These are phyloP conservation scores for Penicillium corylophilum DNA, from an alignment of 2,329 filamentous ascomycete genomes.

Conservation along the genomic window DNA sequence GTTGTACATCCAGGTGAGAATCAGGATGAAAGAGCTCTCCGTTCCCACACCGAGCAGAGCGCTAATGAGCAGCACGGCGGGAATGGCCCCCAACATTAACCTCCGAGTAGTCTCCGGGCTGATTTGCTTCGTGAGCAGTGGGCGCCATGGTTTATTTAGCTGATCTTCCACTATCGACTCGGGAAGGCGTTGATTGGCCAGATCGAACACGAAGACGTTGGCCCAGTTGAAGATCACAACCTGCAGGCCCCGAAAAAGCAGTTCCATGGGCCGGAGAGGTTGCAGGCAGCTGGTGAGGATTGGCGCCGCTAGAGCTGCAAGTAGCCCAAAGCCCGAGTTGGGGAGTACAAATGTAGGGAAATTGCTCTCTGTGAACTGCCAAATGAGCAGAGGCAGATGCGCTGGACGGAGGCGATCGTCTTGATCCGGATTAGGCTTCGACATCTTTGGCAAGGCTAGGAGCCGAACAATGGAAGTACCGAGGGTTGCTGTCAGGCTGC, in stretches of 20 bases:
- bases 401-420: neutral
- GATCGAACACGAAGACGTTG: conserved; percentile 38
- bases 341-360: conserved; percentile 30
- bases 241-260: conserved; percentile 2
- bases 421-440: neutral
- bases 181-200: conserved; percentile 42
- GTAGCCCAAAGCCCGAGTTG: conserved; percentile 31
- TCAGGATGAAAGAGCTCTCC: conserved; percentile 32
- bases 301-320: conserved; percentile 26
- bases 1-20: conserved; percentile 45
- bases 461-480: neutral
- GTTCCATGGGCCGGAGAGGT: neutral
- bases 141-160: conserved; percentile 44
- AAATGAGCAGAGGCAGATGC: conserved; percentile 11
- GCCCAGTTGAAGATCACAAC: conserved; percentile 28
- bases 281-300: conserved; percentile 2
- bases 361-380: conserved; percentile 28
- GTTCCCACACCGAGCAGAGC: conserved; percentile 22
- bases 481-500: neutral
- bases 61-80: conserved; percentile 19
- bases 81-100: conserved; percentile 27
- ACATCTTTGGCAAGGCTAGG: neutral
- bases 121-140: conserved; percentile 30
- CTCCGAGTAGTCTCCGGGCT: conserved; percentile 16
- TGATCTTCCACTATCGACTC: conserved; percentile 39